Conservation (phyloP, 2,329 filamentous ascomycete genomes). For the Cadophora malorum region DNA sequence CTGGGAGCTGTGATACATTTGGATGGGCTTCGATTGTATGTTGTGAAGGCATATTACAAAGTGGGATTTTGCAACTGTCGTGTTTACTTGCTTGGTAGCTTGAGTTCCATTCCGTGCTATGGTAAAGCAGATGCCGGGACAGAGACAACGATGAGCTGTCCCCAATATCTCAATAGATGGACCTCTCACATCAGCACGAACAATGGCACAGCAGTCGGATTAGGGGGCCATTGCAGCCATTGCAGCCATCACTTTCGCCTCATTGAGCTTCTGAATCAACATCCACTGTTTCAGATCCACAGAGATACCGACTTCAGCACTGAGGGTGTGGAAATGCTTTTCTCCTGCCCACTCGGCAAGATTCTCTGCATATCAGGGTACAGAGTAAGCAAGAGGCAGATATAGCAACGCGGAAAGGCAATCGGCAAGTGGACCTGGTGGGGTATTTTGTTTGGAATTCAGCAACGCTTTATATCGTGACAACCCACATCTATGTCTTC, state of each 20-base stretch:
- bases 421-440: not conserved
- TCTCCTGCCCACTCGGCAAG: not conserved
- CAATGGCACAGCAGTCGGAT: not conserved
- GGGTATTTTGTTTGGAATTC: slow-evolving; percentile 2
- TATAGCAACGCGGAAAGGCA: not conserved
- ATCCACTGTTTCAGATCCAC: not conserved
- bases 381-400: not conserved
- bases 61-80: not conserved
- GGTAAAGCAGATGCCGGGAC: no score
- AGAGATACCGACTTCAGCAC: not conserved
- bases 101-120: not conserved
- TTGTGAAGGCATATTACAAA: not conserved
- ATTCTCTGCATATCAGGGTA: not conserved
- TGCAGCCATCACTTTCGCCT: not conserved
- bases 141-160: not conserved
- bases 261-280: not conserved
- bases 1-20: not conserved
- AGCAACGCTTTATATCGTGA: slow-evolving; percentile 17
- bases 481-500: slow-evolving; percentile 40
- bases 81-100: slow-evolving; percentile 1
- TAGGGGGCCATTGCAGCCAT: not conserved
- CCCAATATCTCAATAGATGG: not conserved
- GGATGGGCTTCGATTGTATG: not conserved
- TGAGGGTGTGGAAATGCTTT: not conserved
- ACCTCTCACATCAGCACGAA: not conserved